Base-by-base conservation (phyloP, 352 stramenopile genomes). In the Globisporangium nagaii region DNA sequence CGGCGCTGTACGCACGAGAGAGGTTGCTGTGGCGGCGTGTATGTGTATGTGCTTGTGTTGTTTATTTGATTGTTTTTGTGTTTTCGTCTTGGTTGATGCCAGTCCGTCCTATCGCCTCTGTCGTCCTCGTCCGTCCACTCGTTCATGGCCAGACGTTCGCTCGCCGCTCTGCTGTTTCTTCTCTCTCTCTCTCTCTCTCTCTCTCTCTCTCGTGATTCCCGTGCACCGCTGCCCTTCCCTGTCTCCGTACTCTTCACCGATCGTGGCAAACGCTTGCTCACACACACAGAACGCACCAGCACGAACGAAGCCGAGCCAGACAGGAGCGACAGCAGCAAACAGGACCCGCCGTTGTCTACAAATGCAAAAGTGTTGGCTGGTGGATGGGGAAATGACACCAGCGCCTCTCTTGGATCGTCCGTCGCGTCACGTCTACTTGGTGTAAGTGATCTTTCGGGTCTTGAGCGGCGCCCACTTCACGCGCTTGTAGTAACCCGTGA, bases 401-500 rank as follows among this genome's bases (percentile, higher is more conserved):
- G n/a, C n/a, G n/a, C n/a, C n/a, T n/a, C n/a, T n/a, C n/a, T n/a
- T n/a, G n/a, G n/a, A n/a, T n/a, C 35, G 15, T 15, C 17, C 32
- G 32, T 37, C 2, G 10, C 15, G 19, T n/a, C 34, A 22, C 25
- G 22, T 60, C 90, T 92, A 96, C 77, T 98, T 98, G 66, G 96
- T 88, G 81, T 99, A 99, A 40, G 86, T 86, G 69, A 99, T 98
- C 86, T 98, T 97, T 75, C 96, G 83, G 65, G 94, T 98, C 95
- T 99, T 99, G 59, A 98, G 79, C 32, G 94, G 85, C 51, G 90
- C 79, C 95, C 96, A 99, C 78, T 97, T 96, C 70, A 98, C 92
- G 63, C 97, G 85, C 90, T 99, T 99, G 83, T 99, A 98, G 75
- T 98, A 99, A 49, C 96, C 96, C 42, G 92, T 98, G 59, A 98